Percentiles rank a stretch among this genome's conserved stretches.
Conservation (phyloP, 2,329 filamentous ascomycete species). For the Colletotrichum horii region DNA sequence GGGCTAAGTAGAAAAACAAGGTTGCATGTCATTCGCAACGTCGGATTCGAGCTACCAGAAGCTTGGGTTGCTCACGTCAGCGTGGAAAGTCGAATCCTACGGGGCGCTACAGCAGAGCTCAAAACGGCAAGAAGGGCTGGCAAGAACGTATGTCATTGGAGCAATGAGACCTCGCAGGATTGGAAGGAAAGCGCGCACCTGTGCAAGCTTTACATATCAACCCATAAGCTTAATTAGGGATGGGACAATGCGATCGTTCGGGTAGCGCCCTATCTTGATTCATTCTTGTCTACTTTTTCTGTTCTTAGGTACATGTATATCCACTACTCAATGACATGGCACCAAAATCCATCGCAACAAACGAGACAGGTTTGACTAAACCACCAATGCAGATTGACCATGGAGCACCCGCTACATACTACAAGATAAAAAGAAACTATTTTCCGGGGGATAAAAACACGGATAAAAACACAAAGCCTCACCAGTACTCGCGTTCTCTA, state of each 20-base stretch:
- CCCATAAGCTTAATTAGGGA: not conserved
- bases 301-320: not conserved
- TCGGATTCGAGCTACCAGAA: not conserved
- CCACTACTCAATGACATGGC: not conserved
- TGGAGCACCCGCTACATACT: not conserved
- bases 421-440: not conserved
- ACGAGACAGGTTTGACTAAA: not conserved
- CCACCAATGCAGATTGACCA: not conserved
- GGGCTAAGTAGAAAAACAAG: not conserved
- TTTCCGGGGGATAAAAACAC: not conserved
- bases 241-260: not conserved
- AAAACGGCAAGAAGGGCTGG: not conserved
- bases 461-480: not conserved
- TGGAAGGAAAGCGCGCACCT: not conserved
- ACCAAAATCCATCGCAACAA: not conserved
- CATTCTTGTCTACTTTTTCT: not conserved
- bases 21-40: not conserved
- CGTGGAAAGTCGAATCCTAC: not conserved
- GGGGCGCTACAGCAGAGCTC: not conserved
- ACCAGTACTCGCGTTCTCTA: conserved; percentile 64
- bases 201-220: not conserved
- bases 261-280: not conserved
- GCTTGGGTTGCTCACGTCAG: not conserved
- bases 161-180: not conserved
- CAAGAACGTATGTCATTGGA: not conserved